Evolutionary conservation across 78 protist genomes (phyloP).

Genomic region (Monocercomonoides exilis): DNA sequence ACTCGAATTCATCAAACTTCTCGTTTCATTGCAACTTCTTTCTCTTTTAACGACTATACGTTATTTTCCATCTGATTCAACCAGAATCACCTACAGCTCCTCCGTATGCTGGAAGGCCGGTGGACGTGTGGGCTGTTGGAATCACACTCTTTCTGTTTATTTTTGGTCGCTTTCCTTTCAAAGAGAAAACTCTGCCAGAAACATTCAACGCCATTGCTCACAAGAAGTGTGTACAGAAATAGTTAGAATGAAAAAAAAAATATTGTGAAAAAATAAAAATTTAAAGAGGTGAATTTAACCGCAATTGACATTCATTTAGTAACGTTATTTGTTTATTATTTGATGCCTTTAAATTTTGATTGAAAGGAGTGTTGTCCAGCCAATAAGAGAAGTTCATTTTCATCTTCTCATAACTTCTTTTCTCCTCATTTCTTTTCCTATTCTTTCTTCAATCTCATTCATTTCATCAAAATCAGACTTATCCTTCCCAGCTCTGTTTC

Average conservation of each 20-base stretch:
- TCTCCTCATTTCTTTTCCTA: background rate
- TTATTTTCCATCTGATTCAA: background rate
- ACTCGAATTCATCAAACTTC: background rate
- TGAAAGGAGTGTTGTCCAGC: too few relatives aligned
- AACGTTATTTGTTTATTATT: background rate
- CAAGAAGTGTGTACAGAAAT: constrained; percentile 5
- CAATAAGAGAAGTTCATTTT: too few relatives aligned
- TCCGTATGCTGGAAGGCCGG: background rate
- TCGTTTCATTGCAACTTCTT: background rate
- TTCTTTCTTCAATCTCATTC: background rate
- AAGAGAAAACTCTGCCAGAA: background rate
- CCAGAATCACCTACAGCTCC: background rate
- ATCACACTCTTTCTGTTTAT: constrained; percentile 30
- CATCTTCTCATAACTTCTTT: background rate
- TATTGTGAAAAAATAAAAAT: too few relatives aligned
- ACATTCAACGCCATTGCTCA: background rate
- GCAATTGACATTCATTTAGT: background rate
- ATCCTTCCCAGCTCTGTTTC: background rate
- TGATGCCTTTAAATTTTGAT: background rate
- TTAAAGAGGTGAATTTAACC: background rate
- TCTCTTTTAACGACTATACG: background rate
- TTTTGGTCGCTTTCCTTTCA: constrained; percentile 38
- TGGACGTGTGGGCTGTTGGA: constrained; percentile 60
- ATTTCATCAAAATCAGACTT: background rate
- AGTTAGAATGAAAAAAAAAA: too few relatives aligned